Evolutionary conservation across 306 rosid genomes (phyloP), one percentile per base, ranked within the genome.

Genomic region (Prunus mira): DNA sequence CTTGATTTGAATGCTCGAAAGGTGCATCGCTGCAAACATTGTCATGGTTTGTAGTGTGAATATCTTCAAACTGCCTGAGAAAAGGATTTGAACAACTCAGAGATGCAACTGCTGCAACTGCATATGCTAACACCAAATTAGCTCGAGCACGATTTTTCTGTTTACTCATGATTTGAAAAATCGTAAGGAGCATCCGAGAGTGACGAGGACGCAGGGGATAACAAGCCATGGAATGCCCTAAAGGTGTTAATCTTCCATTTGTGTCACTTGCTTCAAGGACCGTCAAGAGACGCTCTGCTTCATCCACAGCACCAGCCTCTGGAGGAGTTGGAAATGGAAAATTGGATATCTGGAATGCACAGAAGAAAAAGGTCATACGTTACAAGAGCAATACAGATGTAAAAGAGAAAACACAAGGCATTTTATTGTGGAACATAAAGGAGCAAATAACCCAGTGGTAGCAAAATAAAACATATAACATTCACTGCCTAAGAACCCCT

Each of bases 131-230:
- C 63, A 94, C 82, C 50, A 94, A 73, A 82, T 86, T 83, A 62
- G 86, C 85, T 41, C 86, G 79, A 49, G 82, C 77, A 57, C 82
- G 82, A 58, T 82, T 79, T 74, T 80, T 83, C 84, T 55, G 68
- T 34, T 63, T 85, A 74, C 83, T 86, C 86, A 89, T 84, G 67
- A 78, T 84, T 82, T 83, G 87, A 71, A 92, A 82, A 63, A 92
- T 84, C 3, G 95, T 90, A 73, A 94, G 93, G 58, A 90, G 87
- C 97, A 94, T 94, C 87, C 92, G 88, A 7, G 98, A 90, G 88
- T 89, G 98, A 73, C 98, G 97, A 55, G 98, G 98, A 86, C 96
- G 90, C 95, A 90, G 84, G 69, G 98, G 98, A 80, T 79, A 94
- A 47, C 75, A 83, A 55, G 97, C 93, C 98, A 92, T 94, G 79